These are phyloP conservation scores for Pecoramyces ruminantium DNA, from an alignment of 192 early-diverging fungal genomes.

Conservation along the genomic window DNA sequence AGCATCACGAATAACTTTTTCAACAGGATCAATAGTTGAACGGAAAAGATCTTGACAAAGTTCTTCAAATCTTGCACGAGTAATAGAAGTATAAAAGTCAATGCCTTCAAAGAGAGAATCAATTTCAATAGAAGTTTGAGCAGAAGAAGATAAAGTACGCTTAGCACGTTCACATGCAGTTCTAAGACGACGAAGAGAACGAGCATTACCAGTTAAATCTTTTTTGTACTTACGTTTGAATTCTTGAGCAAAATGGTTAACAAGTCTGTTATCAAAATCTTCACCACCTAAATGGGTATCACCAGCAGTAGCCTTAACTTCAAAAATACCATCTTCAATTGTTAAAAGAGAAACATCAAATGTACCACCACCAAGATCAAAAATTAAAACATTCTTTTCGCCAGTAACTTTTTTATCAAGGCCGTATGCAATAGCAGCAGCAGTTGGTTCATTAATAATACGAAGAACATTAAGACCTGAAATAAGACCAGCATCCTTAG, in stretches of 20 bases:
- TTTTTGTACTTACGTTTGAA: conserved; percentile 98
- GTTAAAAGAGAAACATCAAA: conserved; percentile 95
- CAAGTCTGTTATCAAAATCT: conserved; percentile 98
- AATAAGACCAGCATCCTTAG: conserved; percentile 97
- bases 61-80: conserved; percentile 97
- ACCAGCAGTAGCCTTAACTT: conserved; percentile 97
- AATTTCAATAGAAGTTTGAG: conserved; percentile 89
- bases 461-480: conserved; percentile 92
- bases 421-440: conserved; percentile 98
- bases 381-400: conserved; percentile 88
- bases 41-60: conserved; percentile 94
- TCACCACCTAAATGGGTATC: conserved; percentile 98
- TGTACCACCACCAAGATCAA: conserved; percentile 95
- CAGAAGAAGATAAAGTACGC: conserved; percentile 83
- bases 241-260: conserved; percentile 84
- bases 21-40: conserved; percentile 85
- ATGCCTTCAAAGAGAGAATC: conserved; percentile 93
- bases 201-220: conserved; percentile 76
- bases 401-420: conserved; percentile 84
- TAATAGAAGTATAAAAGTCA: conserved; percentile 97
- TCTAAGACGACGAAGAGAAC: conserved; percentile 89
- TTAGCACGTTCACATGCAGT: conserved; percentile 96
- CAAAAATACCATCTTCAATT: conserved; percentile 95
- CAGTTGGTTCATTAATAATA: conserved; percentile 99
- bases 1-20: conserved; percentile 88